Percentiles rank a stretch among this genome's conserved stretches.
Conservation (phyloP, 2,329 filamentous ascomycete genomes). For the Diaporthe ampelina region DNA sequence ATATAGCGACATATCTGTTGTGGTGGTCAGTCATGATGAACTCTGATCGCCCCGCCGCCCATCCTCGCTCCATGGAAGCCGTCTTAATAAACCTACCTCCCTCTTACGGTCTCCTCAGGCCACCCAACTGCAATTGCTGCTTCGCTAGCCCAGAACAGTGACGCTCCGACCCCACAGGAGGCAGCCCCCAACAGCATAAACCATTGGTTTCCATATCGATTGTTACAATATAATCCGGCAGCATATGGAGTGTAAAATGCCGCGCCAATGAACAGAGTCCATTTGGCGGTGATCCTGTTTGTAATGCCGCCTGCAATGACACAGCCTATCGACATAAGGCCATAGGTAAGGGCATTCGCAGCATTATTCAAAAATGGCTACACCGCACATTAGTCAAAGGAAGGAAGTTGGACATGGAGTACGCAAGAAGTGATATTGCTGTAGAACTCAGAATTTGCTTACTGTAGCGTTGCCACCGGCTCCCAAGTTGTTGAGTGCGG, state of each 20-base stretch:
- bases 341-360: slow-evolving; percentile 36
- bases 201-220: slow-evolving; percentile 73
- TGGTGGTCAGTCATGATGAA: background rate
- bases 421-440: too few relatives aligned
- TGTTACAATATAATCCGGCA: slow-evolving; percentile 75
- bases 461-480: slow-evolving; percentile 37
- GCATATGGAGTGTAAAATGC: slow-evolving; percentile 70
- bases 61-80: too few relatives aligned
- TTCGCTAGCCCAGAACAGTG: slow-evolving; percentile 78
- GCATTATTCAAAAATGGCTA: slow-evolving; percentile 36
- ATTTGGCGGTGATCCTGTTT: slow-evolving; percentile 30
- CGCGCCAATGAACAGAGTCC: slow-evolving; percentile 24
- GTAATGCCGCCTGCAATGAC: slow-evolving; percentile 25
- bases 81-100: slow-evolving; percentile 48
- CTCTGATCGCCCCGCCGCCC: background rate
- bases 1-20: slow-evolving; percentile 63
- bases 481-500: slow-evolving; percentile 37
- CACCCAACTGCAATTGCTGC: slow-evolving; percentile 75
- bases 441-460: background rate
- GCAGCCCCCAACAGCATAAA: slow-evolving; percentile 73
- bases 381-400: background rate
- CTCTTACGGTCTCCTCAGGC: slow-evolving; percentile 72
- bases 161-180: slow-evolving; percentile 73
- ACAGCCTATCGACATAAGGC: slow-evolving; percentile 33
- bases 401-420: too few relatives aligned